phyloP scores from a whole-genome alignment of 108 stramenopile species.

The Conticribra weissflogii region DNA sequence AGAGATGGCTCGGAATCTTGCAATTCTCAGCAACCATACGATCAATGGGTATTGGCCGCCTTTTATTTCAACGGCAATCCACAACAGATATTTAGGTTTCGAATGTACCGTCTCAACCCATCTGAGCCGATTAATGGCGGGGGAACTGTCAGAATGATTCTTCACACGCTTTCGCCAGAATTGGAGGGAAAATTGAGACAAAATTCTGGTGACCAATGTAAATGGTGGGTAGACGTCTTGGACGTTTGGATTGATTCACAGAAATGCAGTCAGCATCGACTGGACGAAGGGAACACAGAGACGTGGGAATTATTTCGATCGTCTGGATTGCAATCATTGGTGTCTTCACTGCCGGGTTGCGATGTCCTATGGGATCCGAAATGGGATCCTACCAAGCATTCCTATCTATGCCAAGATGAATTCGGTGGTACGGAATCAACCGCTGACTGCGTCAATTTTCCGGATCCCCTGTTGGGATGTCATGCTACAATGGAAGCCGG shows the following conservation, averaged over 20 bases:
- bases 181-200: constrained; percentile 57
- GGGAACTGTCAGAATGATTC: constrained; percentile 49
- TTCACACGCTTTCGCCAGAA: constrained; percentile 63
- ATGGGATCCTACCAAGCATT: constrained; percentile 65
- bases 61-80: constrained; percentile 89
- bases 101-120: constrained; percentile 61
- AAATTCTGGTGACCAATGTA: constrained; percentile 20
- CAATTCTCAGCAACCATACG: background rate
- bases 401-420: constrained; percentile 51
- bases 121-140: background rate
- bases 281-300: background rate
- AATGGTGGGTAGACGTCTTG: constrained; percentile 48
- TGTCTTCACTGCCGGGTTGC: constrained; percentile 51
- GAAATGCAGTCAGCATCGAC: background rate
- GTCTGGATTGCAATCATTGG: constrained; percentile 17
- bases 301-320: constrained; percentile 28
- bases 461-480: background rate
- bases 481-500: constrained; percentile 88
- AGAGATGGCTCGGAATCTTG: background rate
- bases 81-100: constrained; percentile 81
- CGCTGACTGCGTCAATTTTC: background rate
- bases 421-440: constrained; percentile 6
- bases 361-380: constrained; percentile 72
- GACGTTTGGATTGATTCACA: constrained; percentile 18
- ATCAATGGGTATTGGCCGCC: constrained; percentile 64